Conservation (phyloP, 2,329 filamentous ascomycete genomes). For the Botrytis fabae region DNA sequence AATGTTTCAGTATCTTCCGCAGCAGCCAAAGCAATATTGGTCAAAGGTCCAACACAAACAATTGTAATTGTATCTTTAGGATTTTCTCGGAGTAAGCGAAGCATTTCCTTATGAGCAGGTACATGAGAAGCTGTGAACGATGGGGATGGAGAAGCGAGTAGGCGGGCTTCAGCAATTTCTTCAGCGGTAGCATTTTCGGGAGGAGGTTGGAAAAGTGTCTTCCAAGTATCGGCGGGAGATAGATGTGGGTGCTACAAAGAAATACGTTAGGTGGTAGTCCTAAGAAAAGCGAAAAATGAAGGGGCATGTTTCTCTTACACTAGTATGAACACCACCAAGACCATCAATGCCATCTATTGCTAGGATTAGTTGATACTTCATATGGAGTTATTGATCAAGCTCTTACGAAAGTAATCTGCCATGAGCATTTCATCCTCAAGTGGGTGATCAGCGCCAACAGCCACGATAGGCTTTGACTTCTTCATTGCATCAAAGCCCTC, state of each 20-base stretch:
- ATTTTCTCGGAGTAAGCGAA: constrained; percentile 80
- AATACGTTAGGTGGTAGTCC: constrained; percentile 26
- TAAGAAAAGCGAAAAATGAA: neutral
- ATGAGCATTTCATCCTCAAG: constrained; percentile 79
- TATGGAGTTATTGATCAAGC: neutral
- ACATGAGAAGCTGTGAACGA: constrained; percentile 75
- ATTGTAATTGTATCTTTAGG: constrained; percentile 85
- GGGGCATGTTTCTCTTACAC: constrained; percentile 42
- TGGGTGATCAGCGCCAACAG: constrained; percentile 82
- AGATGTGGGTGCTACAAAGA: constrained; percentile 66
- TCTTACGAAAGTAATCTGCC: constrained; percentile 84
- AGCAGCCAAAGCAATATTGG: constrained; percentile 89
- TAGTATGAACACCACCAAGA: constrained; percentile 71
- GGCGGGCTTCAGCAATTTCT: constrained; percentile 41
- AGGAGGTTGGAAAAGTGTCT: constrained; percentile 59
- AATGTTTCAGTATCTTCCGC: constrained; percentile 88
- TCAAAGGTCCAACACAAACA: constrained; percentile 84
- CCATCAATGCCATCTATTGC: constrained; percentile 70
- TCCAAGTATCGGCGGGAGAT: constrained; percentile 73
- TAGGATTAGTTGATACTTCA: constrained; percentile 24
- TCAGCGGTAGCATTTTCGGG: constrained; percentile 50
- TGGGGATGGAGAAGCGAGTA: constrained; percentile 42
- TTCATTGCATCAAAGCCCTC: constrained; percentile 73
- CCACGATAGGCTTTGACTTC: constrained; percentile 75
- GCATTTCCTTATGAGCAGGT: constrained; percentile 80